Conservation (phyloP, 148 eudicot species). For the Gaultheria prostrata region DNA sequence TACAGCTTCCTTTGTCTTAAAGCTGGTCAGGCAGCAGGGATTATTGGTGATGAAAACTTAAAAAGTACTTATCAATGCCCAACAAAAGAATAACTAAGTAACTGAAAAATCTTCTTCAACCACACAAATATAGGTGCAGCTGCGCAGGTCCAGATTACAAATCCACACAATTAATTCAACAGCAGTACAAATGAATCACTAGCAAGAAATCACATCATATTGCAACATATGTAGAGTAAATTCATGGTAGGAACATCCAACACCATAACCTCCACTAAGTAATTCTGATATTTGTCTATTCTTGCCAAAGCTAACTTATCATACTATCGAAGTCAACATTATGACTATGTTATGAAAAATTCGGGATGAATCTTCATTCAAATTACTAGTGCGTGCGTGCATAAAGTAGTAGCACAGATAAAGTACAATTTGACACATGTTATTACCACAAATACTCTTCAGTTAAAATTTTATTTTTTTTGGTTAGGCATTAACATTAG, state of each 20-base stretch:
- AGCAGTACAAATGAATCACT: not conserved
- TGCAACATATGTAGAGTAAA: not conserved
- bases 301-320: not conserved
- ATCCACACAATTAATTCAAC: not conserved
- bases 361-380: not conserved
- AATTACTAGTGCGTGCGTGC: not conserved
- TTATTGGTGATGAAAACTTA: not conserved
- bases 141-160: no score
- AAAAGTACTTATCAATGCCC: not conserved
- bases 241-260: not conserved
- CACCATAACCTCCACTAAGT: conserved; percentile 4
- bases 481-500: not conserved
- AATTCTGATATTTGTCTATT: not conserved
- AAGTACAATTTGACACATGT: not conserved
- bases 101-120: not conserved
- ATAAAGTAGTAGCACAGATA: not conserved
- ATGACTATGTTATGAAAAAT: not conserved
- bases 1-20: no score
- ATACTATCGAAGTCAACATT: not conserved
- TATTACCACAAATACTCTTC: not conserved
- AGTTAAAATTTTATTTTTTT: not conserved
- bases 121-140: not conserved
- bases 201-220: not conserved
- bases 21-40: no score
- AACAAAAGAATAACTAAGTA: conserved; percentile 1